Evolutionary conservation across 257 asterid species (phyloP).

Genomic region (Prunella vulgaris): DNA sequence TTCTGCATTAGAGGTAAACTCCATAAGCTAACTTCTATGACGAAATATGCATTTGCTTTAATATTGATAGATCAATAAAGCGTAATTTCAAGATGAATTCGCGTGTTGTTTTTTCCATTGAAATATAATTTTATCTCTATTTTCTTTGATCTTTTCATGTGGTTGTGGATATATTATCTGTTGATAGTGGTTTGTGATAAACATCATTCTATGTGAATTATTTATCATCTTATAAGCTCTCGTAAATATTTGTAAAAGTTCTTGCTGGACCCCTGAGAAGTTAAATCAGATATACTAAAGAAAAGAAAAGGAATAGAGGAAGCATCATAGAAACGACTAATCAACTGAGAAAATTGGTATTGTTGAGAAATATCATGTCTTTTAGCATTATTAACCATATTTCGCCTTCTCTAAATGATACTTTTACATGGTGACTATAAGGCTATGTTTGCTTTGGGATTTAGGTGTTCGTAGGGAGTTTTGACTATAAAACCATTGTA

Average conservation of each 20-base stretch:
- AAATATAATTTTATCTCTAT: not conserved
- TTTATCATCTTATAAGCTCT: not conserved
- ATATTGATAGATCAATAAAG: not conserved
- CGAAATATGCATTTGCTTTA: constrained; percentile 4
- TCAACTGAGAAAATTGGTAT: not conserved
- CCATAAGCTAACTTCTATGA: not conserved
- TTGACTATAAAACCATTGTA: too few species aligned
- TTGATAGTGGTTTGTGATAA: not conserved
- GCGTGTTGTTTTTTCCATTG: not conserved
- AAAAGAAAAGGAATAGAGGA: not conserved
- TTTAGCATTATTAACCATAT: not conserved
- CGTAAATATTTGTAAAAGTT: not conserved
- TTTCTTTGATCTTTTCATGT: not conserved
- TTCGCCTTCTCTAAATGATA: constrained; percentile 1
- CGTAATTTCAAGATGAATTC: not conserved
- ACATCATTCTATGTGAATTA: not conserved
- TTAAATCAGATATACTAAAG: not conserved
- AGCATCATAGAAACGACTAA: not conserved
- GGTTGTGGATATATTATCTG: not conserved
- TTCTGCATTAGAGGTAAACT: constrained; percentile 54
- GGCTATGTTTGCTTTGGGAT: too few species aligned
- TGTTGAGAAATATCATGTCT: not conserved
- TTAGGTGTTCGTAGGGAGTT: too few species aligned
- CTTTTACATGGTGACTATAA: not conserved
- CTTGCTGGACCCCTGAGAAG: not conserved